Base-by-base conservation (phyloP, 495 filamentous ascomycete species). In the Hypoxylon perforatum region DNA sequence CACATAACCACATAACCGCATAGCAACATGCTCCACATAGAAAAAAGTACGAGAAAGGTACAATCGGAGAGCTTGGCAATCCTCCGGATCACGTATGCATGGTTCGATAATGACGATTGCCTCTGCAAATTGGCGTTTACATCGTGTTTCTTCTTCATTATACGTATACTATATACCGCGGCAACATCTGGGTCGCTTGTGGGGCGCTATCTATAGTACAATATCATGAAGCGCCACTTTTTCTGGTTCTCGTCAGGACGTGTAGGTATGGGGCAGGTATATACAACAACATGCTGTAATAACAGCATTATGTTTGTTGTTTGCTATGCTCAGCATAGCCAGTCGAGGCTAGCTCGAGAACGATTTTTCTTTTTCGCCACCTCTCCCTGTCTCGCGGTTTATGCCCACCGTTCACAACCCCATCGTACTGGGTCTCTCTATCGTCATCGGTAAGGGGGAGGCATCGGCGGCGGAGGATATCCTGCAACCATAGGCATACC, bases 391-490 rank as follows among this genome's bases (percentile, higher is more conserved):
- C 46, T 25, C 38, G 42, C 56, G 50, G 51, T 51, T 50, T 23
- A 22, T 60, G 14, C 49, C 46, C 42, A 19, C n/a, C n/a, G n/a
- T n/a, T 50, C 28, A 7, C 33, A 50, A 33, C 30, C 30, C 35
- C 18, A 18, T 50, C n/a, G 25, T 33, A 30, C 4, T 23, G 22
- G 30, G 48, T 54, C 53, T 48, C 23, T 44, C 19, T 49, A 23
- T 69, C 66, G 48, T 65, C 58, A 64, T 60, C 55, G 57, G 58
- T 69, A 72, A 19, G 52, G 49, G 36, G 66, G 54, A 41, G 65
- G 36, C 50, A 69, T 66, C 28, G 70, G 67, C n/a, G 73, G 70
- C 18, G 74, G 69, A 15, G 61, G 65, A 28, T 75, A 76, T 62
- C 74, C 74, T 44, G 71, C 48, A 41, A 65, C 44, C 28, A 74